Base-by-base conservation (phyloP, 1,284 basidiomycete genomes). In the Earliella scabrosa region DNA sequence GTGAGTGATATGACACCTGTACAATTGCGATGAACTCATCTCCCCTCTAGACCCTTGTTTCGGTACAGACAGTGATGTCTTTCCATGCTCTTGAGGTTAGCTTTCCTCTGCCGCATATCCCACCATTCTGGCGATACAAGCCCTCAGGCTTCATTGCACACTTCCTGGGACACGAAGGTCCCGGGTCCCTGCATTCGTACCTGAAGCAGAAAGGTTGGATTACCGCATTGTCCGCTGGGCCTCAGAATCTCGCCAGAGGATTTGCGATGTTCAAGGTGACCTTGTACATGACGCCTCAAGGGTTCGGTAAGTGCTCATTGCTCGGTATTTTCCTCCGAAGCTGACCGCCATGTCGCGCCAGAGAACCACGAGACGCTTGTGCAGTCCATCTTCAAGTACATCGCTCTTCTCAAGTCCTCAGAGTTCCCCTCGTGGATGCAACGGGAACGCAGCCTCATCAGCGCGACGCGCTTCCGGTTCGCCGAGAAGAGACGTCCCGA, bases 91-190 rank as follows among this genome's bases (percentile, higher is more conserved):
- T 99, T 56, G 95, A 98, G 68, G 81, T 99, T 41, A 87, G 88
- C 3, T 97, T 97, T 75, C 93, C 93, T 16, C 77, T 97, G 58
- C 89, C 89, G 23, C 95, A 95, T 71, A 89, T 97, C 68, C 78
- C 85, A 5, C 86, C 89, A 1, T 77, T 87, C 44, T 97, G 92
- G 85, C 81, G 84, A 34, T 79, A 88, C 68, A 95, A 95, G 77
- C 97, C 97, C 2, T 86, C 81, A 3, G 77, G 85, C 60, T 92
- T 95, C 71, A 70, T 99, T 18, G 82, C 87, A 2, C 94, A 98
- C 72, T 89, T 97, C 68, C 75, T 98, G 45, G 97, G 97, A 0
- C 97, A 99, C 71, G 98, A 99, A 76, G 98, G 97, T 3, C 87
- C 91, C 35, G 97, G 97, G 1, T 98, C 95, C 0, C 77, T 99